Conservation (phyloP, 768 basidiomycete species). For the Tricholoma saponaceum region DNA sequence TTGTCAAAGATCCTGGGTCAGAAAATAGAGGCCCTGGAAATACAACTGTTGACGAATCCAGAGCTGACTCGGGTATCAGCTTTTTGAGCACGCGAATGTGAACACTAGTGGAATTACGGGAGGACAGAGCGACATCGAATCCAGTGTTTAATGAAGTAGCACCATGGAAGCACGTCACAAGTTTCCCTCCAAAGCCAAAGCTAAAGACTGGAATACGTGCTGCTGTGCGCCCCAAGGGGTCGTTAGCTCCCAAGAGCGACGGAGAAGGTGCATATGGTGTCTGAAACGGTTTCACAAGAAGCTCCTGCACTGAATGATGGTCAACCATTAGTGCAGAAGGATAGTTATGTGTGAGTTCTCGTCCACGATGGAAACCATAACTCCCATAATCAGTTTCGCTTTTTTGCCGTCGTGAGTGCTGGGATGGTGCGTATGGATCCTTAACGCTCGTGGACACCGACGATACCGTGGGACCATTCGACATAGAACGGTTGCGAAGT, state of each 20-base stretch:
- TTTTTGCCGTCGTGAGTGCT: conserved; percentile 18
- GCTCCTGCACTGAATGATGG: conserved; percentile 26
- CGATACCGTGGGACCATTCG: conserved; percentile 41
- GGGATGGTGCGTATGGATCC: conserved; percentile 30
- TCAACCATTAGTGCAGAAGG: conserved; percentile 11
- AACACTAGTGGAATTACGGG: conserved; percentile 65
- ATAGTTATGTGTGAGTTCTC: conserved; percentile 11
- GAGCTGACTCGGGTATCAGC: conserved; percentile 62
- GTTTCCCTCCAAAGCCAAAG: conserved; percentile 92
- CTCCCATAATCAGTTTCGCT: conserved; percentile 23
- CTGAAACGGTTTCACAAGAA: conserved; percentile 35
- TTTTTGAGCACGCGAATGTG: conserved; percentile 65
- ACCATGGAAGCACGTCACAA: conserved; percentile 86
- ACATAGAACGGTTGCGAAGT: conserved; percentile 37
- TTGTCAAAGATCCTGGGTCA: conserved; percentile 63
- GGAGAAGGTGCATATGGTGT: conserved; percentile 80
- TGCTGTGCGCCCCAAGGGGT: conserved; percentile 71
- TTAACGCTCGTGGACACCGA: conserved; percentile 27
- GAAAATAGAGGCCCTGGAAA: conserved; percentile 89
- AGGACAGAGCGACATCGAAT: conserved; percentile 73
- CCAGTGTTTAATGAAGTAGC: conserved; percentile 62
- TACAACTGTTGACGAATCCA: conserved; percentile 46
- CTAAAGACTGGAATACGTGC: conserved; percentile 75
- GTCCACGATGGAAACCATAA: conserved; percentile 18
- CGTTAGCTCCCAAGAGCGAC: conserved; percentile 76